These are phyloP conservation scores for Luzula sylvatica DNA, from an alignment of 176 grass and related monocot species.

Conservation along the genomic window DNA sequence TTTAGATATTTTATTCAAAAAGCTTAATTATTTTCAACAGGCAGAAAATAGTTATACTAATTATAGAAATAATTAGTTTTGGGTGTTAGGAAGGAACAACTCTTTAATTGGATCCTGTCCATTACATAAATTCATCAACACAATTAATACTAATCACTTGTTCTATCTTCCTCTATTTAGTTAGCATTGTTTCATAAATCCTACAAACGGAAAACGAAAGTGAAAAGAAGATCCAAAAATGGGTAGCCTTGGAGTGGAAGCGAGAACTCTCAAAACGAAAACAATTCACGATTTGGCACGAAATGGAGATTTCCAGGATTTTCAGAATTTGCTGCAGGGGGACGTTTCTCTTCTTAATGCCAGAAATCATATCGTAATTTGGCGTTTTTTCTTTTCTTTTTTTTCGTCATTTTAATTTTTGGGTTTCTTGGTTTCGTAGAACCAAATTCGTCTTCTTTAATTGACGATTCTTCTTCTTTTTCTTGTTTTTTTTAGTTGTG, in stretches of 20 bases:
- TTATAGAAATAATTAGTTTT: too few species aligned
- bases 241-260: constrained; percentile 3
- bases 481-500: constrained; percentile 48
- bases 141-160: too few species aligned
- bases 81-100: too few species aligned
- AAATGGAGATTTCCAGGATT: constrained; percentile 56
- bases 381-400: not conserved
- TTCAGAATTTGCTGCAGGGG: constrained; percentile 60
- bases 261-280: constrained; percentile 33
- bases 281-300: constrained; percentile 64
- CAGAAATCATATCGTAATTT: constrained; percentile 56
- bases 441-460: not conserved
- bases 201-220: too few species aligned
- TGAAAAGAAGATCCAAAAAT: too few species aligned
- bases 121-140: too few species aligned
- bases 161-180: too few species aligned
- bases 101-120: too few species aligned
- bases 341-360: constrained; percentile 69
- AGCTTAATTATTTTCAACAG: too few species aligned
- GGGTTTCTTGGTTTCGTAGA: not conserved
- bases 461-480: not conserved
- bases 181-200: too few species aligned
- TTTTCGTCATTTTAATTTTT: not conserved
- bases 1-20: too few species aligned
- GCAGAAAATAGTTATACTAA: too few species aligned